Base-by-base conservation (phyloP, 2,329 filamentous ascomycete genomes). In the Sporothrix humicola region DNA sequence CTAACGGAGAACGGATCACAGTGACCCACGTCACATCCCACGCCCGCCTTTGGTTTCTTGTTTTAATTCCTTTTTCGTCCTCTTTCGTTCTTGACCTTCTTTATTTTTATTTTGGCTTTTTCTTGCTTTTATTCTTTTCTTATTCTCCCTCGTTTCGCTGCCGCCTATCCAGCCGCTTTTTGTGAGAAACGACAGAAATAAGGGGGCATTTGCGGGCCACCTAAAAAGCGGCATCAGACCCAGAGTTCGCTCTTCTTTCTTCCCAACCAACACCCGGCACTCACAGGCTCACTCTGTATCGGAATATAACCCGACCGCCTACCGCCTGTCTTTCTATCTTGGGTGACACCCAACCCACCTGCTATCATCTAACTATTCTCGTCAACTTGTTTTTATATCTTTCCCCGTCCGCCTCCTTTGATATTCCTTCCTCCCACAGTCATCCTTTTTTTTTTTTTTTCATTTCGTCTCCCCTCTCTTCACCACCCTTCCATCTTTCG, bases 291-390 rank as follows among this genome's bases (percentile, higher is more conserved):
- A 17, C 66, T 69, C 31, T 56, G 44, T 69, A 44, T 56, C 66
- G 69, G 23, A 61, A 54, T 63, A 63, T 31, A 71, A 52, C 58
- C 69, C 54, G 42, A 15, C 54, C 17, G 44, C 44, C 31, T 63
- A 9, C 54, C 17, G 44, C 44, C 31, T 63, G 54, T 42, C 66
- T 42, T 61, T 20, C 52, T 10, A 20, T 31, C 44, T 46, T 71
- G n/a, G 42, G 69, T 71, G 26, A 52, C 56, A 72, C 69, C 69
- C 69, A 72, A 54, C 56, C 69, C 56, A 63, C n/a, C 42, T 42
- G 46, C 7, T 56, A 13, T 59, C 52, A 46, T 20, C 68, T 71
- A 48, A 0, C 54, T 23, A 13, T 42, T 50, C 54, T 61, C 31
- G 15, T 71, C 23, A 20, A 37, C 20, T 52, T 63, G 12, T 7